These are phyloP conservation scores for Colletotrichum australisinense DNA, from an alignment of 2,329 filamentous ascomycete genomes.

Conservation along the genomic window DNA sequence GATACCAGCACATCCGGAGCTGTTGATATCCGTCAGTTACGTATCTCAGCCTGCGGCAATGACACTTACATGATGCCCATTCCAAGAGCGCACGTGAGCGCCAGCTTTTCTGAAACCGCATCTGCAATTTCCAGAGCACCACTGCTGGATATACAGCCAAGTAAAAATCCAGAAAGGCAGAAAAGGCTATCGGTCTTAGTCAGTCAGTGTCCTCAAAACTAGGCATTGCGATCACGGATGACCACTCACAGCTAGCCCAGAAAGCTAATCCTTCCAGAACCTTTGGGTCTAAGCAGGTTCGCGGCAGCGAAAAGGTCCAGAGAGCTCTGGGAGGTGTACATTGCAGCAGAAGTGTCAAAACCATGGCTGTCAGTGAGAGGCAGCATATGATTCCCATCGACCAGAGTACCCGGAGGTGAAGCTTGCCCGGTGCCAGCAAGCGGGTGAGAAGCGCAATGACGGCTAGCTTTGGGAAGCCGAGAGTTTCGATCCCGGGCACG, in stretches of 20 bases:
- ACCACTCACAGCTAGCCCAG: constrained; percentile 48
- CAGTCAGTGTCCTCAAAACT: too few relatives aligned
- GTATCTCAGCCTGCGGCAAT: too few relatives aligned
- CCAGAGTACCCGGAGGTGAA: constrained; percentile 51
- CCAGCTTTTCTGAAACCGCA: constrained; percentile 54
- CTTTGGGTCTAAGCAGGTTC: constrained; percentile 46
- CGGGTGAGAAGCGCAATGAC: constrained; percentile 51
- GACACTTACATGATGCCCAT: too few relatives aligned
- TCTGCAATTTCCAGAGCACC: constrained; percentile 49
- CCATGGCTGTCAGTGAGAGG: constrained; percentile 46
- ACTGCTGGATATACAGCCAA: constrained; percentile 54
- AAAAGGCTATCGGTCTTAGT: constrained; percentile 41
- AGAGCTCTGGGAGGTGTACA: constrained; percentile 51
- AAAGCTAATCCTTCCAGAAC: constrained; percentile 53
- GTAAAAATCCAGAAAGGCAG: constrained; percentile 53
- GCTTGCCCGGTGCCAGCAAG: constrained; percentile 48
- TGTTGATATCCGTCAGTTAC: too few relatives aligned
- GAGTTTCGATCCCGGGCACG: constrained; percentile 50
- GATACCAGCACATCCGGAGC: too few relatives aligned
- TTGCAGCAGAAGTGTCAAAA: constrained; percentile 54
- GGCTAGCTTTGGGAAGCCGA: constrained; percentile 54
- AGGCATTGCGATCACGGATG: too few relatives aligned
- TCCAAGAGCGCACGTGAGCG: constrained; percentile 6
- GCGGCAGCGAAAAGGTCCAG: constrained; percentile 50
- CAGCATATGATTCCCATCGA: constrained; percentile 44